Evolutionary conservation across 2,329 filamentous ascomycete genomes (phyloP).

Genomic region (Magnaporthiopsis rhizophila): DNA sequence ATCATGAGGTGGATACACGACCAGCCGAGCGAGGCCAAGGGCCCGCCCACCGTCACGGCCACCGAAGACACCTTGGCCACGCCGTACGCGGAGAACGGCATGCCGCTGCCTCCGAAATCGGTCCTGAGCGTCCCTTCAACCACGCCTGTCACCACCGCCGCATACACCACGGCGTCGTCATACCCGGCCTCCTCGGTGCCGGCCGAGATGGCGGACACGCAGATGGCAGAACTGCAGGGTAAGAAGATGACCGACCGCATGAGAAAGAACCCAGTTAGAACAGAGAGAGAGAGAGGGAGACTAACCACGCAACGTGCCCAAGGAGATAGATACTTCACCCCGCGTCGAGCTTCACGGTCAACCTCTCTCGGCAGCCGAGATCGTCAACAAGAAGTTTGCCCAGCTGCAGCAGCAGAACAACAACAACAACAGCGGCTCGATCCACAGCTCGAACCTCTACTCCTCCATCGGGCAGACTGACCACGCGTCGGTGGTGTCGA

Average conservation of each 20-base stretch:
- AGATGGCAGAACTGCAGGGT: slow-evolving; percentile 41
- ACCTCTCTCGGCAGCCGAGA: slow-evolving; percentile 28
- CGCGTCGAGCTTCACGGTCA: slow-evolving; percentile 38
- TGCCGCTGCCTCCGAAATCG: slow-evolving; percentile 8
- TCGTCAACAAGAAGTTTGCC: slow-evolving; percentile 28
- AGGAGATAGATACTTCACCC: slow-evolving; percentile 32
- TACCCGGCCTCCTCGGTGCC: slow-evolving; percentile 6
- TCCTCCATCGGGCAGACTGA: slow-evolving; percentile 20
- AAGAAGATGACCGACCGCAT: slow-evolving; percentile 14
- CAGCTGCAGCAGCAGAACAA: slow-evolving; percentile 13
- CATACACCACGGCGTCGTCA: not conserved
- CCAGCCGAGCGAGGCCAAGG: slow-evolving; percentile 25
- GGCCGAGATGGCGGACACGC: slow-evolving; percentile 35
- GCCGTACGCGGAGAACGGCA: slow-evolving; percentile 31
- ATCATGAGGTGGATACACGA: slow-evolving; percentile 46
- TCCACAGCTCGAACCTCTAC: slow-evolving; percentile 24
- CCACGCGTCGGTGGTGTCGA: slow-evolving; percentile 22
- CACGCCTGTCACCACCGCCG: slow-evolving; percentile 4
- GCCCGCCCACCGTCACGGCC: slow-evolving; percentile 33
- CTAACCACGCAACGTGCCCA: slow-evolving; percentile 4
- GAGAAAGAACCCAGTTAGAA: too few species aligned
- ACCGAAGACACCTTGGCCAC: slow-evolving; percentile 33
- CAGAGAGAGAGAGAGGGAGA: too few species aligned
- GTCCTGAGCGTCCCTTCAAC: not conserved
- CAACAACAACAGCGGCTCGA: slow-evolving; percentile 15